phyloP scores from a whole-genome alignment of 192 early-diverging fungal genomes.

The Umbelopsis sp. region DNA sequence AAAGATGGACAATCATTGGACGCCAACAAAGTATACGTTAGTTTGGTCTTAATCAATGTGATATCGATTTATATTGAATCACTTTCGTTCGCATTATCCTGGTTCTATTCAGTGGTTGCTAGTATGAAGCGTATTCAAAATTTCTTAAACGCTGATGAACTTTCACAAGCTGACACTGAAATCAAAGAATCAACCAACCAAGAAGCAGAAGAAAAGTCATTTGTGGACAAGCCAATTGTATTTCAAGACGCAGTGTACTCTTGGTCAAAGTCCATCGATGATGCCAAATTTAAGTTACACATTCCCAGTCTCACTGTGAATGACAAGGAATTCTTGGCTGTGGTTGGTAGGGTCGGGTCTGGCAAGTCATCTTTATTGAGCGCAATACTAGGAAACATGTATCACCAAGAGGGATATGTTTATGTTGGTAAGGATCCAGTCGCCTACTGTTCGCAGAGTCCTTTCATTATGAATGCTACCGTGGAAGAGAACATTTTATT shows the following conservation, averaged over 20 bases:
- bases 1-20: conserved; percentile 10
- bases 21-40: conserved; percentile 18
- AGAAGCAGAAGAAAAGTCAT: neutral
- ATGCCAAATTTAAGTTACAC: conserved; percentile 12
- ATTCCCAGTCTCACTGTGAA: neutral
- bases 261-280: neutral
- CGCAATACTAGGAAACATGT: conserved; percentile 56
- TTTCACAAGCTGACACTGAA: neutral
- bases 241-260: neutral
- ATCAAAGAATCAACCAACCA: neutral
- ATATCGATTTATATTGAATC: neutral
- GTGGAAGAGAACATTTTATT: conserved; percentile 77
- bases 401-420: conserved; percentile 33
- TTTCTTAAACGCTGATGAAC: conserved; percentile 13
- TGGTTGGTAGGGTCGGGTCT: conserved; percentile 54
- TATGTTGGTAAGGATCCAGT: neutral
- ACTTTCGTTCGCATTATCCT: neutral
- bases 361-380: conserved; percentile 57
- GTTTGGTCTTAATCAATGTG: conserved; percentile 13
- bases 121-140: conserved; percentile 19
- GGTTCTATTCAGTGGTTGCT: conserved; percentile 1
- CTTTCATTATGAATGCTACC: conserved; percentile 22
- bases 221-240: neutral
- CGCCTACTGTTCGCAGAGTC: conserved; percentile 15
- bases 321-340: conserved; percentile 22